These are phyloP conservation scores for Multifurca ochricompacta DNA, from an alignment of 768 basidiomycete genomes.

Conservation along the genomic window DNA sequence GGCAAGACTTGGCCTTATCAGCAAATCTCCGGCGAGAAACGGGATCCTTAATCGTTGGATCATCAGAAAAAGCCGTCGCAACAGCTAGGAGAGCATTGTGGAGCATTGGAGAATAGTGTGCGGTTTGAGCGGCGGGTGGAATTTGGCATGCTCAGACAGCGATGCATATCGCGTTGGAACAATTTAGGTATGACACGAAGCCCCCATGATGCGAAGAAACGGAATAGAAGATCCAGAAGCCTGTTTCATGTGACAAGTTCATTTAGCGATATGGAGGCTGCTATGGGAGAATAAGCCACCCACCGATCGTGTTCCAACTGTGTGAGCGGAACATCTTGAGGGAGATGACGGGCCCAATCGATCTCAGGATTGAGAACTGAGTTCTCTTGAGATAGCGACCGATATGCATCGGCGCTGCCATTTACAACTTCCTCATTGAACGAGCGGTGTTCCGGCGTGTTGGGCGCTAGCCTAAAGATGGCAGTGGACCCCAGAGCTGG, in stretches of 20 bases:
- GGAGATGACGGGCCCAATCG: slow-evolving; percentile 28
- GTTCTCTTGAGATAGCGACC: not conserved
- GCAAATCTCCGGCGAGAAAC: slow-evolving; percentile 30
- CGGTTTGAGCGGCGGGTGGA: slow-evolving; percentile 30
- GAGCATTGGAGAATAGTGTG: slow-evolving; percentile 65
- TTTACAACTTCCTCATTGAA: slow-evolving; percentile 1
- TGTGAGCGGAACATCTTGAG: slow-evolving; percentile 26
- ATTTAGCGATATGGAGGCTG: not conserved
- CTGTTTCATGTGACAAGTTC: slow-evolving; percentile 18
- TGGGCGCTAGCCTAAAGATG: slow-evolving; percentile 27
- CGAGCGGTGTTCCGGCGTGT: slow-evolving; percentile 1
- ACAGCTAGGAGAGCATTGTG: slow-evolving; percentile 57
- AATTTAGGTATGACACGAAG: slow-evolving; percentile 34
- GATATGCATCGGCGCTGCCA: slow-evolving; percentile 1
- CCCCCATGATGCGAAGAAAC: slow-evolving; percentile 34
- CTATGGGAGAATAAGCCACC: not conserved
- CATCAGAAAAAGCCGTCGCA: slow-evolving; percentile 33
- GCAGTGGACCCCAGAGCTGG: slow-evolving; percentile 28
- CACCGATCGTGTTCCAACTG: slow-evolving; percentile 28
- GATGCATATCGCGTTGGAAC: slow-evolving; percentile 37
- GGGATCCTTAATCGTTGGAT: slow-evolving; percentile 28
- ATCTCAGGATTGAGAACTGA: slow-evolving; percentile 15
- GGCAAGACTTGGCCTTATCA: slow-evolving; percentile 31
- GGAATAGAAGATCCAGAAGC: slow-evolving; percentile 34
- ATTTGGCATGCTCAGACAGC: slow-evolving; percentile 27